Conservation (phyloP, 2,329 filamentous ascomycete species). For the Aspergillus piperis region DNA sequence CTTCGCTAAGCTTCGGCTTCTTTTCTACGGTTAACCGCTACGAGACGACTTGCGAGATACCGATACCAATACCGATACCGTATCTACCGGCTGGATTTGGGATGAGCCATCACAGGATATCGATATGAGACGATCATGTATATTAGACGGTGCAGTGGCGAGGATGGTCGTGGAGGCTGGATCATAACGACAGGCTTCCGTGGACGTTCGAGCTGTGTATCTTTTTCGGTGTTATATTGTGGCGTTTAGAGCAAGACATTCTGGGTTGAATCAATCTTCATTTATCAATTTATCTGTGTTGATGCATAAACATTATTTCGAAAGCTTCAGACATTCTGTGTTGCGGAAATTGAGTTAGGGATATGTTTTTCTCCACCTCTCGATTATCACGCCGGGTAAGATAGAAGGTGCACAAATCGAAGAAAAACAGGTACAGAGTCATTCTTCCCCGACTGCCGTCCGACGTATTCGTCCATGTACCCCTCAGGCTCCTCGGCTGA, state of each 20-base stretch:
- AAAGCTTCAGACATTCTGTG: not conserved
- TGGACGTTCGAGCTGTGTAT: slow-evolving; percentile 19
- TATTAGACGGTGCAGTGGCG: slow-evolving; percentile 23
- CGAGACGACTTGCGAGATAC: not conserved
- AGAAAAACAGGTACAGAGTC: not conserved
- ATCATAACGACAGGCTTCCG: not conserved
- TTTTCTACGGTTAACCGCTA: no score
- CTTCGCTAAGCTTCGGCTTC: not conserved
- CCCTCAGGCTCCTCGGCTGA: slow-evolving; percentile 22
- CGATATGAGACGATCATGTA: slow-evolving; percentile 25
- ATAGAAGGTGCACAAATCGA: not conserved
- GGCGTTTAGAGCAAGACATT: slow-evolving; percentile 29
- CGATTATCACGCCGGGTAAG: not conserved
- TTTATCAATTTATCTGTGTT: slow-evolving; percentile 13
- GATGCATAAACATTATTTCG: not conserved
- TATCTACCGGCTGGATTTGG: not conserved
- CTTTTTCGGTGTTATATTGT: slow-evolving; percentile 26
- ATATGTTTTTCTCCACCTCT: no score
- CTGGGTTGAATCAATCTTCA: slow-evolving; percentile 26
- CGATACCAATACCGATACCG: no score
- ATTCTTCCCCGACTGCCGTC: not conserved
- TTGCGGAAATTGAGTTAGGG: not conserved
- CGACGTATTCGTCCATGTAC: not conserved
- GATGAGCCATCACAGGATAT: not conserved
- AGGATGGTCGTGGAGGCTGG: slow-evolving; percentile 8